Conservation (phyloP, 306 rosid species). For the Trifolium fragiferum region DNA sequence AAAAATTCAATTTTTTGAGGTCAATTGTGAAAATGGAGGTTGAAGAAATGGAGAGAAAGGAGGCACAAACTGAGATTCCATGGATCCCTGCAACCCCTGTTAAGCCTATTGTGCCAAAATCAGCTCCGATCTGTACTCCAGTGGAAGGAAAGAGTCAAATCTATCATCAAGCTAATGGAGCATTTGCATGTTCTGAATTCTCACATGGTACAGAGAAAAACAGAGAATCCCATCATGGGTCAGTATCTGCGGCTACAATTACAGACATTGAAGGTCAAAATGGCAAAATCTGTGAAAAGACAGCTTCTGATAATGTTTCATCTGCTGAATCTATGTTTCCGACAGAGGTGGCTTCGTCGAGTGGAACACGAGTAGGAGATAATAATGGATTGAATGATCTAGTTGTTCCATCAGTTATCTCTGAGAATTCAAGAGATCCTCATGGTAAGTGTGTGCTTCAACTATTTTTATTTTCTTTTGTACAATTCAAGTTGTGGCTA, state of each 20-base stretch:
- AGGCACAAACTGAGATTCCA: conserved; percentile 28
- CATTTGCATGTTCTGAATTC: conserved; percentile 51
- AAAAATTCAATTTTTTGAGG: neutral
- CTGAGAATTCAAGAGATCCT: conserved; percentile 1
- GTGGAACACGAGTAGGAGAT: conserved; percentile 1
- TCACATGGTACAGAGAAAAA: conserved; percentile 15
- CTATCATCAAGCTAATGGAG: conserved; percentile 24
- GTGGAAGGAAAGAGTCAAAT: conserved; percentile 30
- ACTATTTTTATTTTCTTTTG: neutral
- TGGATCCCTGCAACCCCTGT: conserved; percentile 48
- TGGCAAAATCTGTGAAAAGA: conserved; percentile 16
- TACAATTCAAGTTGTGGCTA: neutral
- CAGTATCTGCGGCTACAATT: conserved; percentile 4
- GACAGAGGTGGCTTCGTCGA: conserved; percentile 17
- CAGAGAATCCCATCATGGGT: neutral
- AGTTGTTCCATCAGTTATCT: neutral
- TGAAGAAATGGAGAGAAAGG: conserved; percentile 34
- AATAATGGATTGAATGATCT: conserved; percentile 25
- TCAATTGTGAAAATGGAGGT: conserved; percentile 40
- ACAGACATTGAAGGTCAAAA: conserved; percentile 17
- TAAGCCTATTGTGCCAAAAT: conserved; percentile 39
- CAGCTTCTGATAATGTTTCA: neutral
- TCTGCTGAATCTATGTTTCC: conserved; percentile 35
- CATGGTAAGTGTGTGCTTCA: conserved; percentile 36
- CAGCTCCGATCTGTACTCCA: conserved; percentile 51